A percentile compares a stretch with the other conserved stretches of the same genome.
Evolutionary conservation across 2,329 filamentous ascomycete species (phyloP).

Genomic region (Botrytis squamosa): DNA sequence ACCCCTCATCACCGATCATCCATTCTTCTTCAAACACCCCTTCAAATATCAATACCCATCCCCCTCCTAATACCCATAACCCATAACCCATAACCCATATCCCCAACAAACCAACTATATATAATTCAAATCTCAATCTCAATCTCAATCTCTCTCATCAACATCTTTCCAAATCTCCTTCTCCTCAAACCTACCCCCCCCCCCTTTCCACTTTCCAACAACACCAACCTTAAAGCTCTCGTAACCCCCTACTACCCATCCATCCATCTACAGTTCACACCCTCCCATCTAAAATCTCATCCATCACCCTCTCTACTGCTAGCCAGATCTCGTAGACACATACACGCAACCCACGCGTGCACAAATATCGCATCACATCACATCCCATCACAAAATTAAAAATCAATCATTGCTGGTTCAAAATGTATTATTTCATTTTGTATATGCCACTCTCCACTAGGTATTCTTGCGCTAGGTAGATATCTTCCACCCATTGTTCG

Average conservation of each 20-base stretch:
- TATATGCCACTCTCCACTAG: conserved; percentile 4
- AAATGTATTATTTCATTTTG: conserved; percentile 14
- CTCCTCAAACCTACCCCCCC: background rate
- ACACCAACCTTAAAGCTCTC: background rate
- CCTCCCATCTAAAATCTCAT: background rate
- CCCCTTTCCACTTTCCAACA: background rate
- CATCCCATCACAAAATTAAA: background rate
- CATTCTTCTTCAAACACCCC: too few relatives aligned
- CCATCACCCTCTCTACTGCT: background rate
- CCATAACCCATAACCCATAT: background rate
- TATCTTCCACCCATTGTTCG: background rate
- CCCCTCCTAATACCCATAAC: background rate
- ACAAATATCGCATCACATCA: background rate
- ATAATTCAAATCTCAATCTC: background rate
- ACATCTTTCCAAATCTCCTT: background rate
- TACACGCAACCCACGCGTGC: background rate
- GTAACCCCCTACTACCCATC: background rate
- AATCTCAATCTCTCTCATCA: background rate
- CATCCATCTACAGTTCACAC: background rate
- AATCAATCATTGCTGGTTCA: background rate
- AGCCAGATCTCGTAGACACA: background rate
- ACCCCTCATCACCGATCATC: too few relatives aligned
- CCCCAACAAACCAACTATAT: background rate
- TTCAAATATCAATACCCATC: too few relatives aligned
- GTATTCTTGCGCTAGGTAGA: background rate